Conservation (phyloP, 441 rosid species). For the Lepidium campestre region DNA sequence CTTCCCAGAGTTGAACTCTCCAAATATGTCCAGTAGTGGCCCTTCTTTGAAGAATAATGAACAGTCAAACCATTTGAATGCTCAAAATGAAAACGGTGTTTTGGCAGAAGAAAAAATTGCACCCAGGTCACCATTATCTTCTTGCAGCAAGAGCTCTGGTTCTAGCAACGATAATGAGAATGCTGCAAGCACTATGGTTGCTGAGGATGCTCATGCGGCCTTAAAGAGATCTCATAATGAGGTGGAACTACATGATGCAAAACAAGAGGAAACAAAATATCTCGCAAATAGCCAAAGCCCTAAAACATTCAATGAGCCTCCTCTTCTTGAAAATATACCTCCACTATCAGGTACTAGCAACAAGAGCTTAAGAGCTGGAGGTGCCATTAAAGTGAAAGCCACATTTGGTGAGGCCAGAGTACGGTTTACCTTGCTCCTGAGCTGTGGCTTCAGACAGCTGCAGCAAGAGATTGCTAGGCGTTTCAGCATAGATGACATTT, state of each 20-base stretch:
- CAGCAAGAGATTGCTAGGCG: slow-evolving; percentile 65
- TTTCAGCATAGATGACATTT: slow-evolving; percentile 44
- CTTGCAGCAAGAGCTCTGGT: slow-evolving; percentile 59
- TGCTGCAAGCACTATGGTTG: slow-evolving; percentile 26
- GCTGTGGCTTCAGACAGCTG: slow-evolving; percentile 50
- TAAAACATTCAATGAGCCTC: slow-evolving; percentile 40
- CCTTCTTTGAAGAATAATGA: slow-evolving; percentile 27
- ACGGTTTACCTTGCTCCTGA: slow-evolving; percentile 62
- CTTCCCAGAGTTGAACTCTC: slow-evolving; percentile 69
- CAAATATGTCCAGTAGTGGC: slow-evolving; percentile 34
- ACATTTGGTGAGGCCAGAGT: slow-evolving; percentile 51
- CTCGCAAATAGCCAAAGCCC: slow-evolving; percentile 68
- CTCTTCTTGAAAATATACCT: slow-evolving; percentile 31
- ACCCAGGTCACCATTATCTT: slow-evolving; percentile 52
- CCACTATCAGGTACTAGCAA: slow-evolving; percentile 29
- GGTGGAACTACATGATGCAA: slow-evolving; percentile 43
- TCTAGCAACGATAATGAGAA: slow-evolving; percentile 32
- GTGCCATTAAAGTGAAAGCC: slow-evolving; percentile 47
- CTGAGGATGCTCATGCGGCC: slow-evolving; percentile 32
- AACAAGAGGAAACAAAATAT: slow-evolving; percentile 43
- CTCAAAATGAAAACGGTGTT: slow-evolving; percentile 32
- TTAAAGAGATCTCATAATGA: slow-evolving; percentile 54
- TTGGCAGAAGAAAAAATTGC: slow-evolving; percentile 31
- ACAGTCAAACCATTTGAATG: slow-evolving; percentile 26
- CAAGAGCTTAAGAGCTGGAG: slow-evolving; percentile 14